Evolutionary conservation across 805 yeast species (phyloP).

Genomic region (Barnettozyma californica): DNA sequence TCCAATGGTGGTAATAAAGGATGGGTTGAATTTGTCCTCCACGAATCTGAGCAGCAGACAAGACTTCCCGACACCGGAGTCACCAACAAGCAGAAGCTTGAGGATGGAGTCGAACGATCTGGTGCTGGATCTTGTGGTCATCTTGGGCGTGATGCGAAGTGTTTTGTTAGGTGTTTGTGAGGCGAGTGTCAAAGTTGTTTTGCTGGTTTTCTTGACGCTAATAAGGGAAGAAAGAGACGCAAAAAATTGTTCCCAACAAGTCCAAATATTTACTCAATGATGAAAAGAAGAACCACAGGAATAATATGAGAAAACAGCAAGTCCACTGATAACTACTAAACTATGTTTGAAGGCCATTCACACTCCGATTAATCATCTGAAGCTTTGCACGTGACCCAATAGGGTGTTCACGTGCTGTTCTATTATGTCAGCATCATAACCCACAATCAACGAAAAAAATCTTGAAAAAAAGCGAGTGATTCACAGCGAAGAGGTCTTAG

Average conservation of each 20-base stretch:
- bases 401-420: neutral
- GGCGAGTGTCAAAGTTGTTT: neutral
- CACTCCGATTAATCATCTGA: too few species aligned
- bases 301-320: too few species aligned
- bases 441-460: constrained; percentile 1
- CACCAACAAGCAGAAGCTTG: constrained; percentile 91
- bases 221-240: too few species aligned
- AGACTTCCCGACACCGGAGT: constrained; percentile 86
- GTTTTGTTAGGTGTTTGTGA: neutral
- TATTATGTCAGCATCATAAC: neutral
- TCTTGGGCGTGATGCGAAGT: constrained; percentile 1
- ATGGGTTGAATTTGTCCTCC: constrained; percentile 93
- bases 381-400: too few species aligned
- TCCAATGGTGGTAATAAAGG: constrained; percentile 96
- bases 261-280: too few species aligned
- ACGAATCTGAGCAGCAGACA: constrained; percentile 89
- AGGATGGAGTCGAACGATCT: constrained; percentile 84
- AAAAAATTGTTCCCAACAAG: too few species aligned
- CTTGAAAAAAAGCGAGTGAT: constrained; percentile 1
- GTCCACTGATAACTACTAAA: too few species aligned
- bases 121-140: constrained; percentile 56
- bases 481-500: neutral
- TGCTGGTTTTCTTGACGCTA: neutral
- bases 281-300: too few species aligned
- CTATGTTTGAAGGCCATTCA: too few species aligned